These are phyloP conservation scores for Trichoderma koningiopsis DNA, from an alignment of 2,329 filamentous ascomycete species.

Conservation along the genomic window DNA sequence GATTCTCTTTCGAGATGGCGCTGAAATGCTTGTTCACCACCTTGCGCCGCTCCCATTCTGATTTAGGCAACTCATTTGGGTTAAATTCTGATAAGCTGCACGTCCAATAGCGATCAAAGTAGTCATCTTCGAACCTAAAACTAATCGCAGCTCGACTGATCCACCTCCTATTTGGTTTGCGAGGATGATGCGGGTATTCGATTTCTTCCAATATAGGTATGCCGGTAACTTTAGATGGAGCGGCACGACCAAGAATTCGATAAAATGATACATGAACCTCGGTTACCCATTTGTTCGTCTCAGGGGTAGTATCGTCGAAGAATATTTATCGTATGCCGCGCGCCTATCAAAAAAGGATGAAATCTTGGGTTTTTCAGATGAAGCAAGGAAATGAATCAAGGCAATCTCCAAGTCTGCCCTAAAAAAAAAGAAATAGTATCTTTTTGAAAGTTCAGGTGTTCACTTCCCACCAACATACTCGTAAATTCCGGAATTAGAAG, in stretches of 20 bases:
- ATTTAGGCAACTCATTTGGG: neutral
- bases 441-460: neutral
- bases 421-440: neutral
- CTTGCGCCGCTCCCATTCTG: neutral
- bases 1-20: neutral
- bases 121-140: neutral
- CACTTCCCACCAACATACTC: neutral
- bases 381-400: neutral
- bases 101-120: neutral
- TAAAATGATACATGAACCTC: neutral
- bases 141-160: neutral
- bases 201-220: neutral
- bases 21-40: neutral
- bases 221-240: accelerated
- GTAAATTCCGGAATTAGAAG: neutral
- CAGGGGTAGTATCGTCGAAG: neutral
- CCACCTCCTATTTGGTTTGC: neutral
- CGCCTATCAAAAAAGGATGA: neutral
- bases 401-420: neutral
- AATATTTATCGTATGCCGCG: neutral
- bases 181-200: neutral
- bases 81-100: neutral
- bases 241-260: neutral
- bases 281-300: neutral
- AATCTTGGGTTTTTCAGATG: neutral